phyloP scores from a whole-genome alignment of 345 rosid species.

The Balakata baccata region DNA sequence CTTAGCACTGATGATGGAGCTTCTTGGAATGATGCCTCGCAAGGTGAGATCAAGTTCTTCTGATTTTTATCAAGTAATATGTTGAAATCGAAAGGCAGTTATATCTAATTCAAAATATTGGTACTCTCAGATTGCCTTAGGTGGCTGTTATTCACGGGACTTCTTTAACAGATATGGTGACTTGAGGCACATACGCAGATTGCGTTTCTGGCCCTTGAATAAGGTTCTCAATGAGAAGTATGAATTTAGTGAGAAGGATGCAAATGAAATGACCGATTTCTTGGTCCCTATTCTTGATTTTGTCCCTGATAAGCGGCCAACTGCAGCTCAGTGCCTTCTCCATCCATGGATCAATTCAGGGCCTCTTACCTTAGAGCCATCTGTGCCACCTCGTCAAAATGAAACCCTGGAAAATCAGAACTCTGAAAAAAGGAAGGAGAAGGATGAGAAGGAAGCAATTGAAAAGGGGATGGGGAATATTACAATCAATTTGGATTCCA shows the following conservation, averaged over 20 bases:
- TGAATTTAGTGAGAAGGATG: slow-evolving; percentile 58
- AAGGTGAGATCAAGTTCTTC: slow-evolving; percentile 44
- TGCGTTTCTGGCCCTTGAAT: slow-evolving; percentile 67
- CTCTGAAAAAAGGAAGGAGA: slow-evolving; percentile 39
- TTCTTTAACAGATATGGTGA: slow-evolving; percentile 71
- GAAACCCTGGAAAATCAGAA: slow-evolving; percentile 23
- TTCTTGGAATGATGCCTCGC: slow-evolving; percentile 82
- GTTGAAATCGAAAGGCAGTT: slow-evolving; percentile 3
- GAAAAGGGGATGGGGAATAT: slow-evolving; percentile 58
- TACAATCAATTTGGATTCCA: slow-evolving; percentile 45
- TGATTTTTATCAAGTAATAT: not conserved
- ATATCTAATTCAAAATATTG: slow-evolving; percentile 8
- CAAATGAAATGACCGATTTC: slow-evolving; percentile 53
- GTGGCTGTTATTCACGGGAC: slow-evolving; percentile 69
- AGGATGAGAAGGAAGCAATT: slow-evolving; percentile 56
- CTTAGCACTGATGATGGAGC: slow-evolving; percentile 76
- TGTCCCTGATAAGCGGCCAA: slow-evolving; percentile 66
- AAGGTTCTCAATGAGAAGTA: slow-evolving; percentile 66
- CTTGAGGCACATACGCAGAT: slow-evolving; percentile 61
- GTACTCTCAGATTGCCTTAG: slow-evolving; percentile 52
- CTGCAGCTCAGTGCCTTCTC: slow-evolving; percentile 64
- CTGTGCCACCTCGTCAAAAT: slow-evolving; percentile 29
- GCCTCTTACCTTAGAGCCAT: slow-evolving; percentile 42
- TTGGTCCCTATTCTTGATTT: slow-evolving; percentile 64
- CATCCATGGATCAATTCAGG: slow-evolving; percentile 62